phyloP scores from a whole-genome alignment of 2,329 filamentous ascomycete genomes.

The Cladosporium sp. region DNA sequence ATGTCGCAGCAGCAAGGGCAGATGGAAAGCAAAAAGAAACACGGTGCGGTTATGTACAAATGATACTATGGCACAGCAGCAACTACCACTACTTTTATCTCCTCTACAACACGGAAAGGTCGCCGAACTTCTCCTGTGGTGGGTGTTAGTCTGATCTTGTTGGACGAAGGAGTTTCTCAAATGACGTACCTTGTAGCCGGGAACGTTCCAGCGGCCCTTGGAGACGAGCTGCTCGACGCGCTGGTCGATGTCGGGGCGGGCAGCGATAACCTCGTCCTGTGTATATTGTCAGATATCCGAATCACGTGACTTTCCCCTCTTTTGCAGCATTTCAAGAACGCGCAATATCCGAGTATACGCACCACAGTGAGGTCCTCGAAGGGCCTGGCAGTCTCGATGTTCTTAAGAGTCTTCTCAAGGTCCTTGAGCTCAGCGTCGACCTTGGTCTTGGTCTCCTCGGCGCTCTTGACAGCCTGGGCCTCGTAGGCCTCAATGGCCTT shows the following conservation, averaged over 20 bases:
- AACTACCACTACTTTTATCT: conserved; percentile 35
- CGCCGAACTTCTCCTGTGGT: conserved; percentile 93
- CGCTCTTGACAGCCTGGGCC: conserved; percentile 94
- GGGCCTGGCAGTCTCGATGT: conserved; percentile 92
- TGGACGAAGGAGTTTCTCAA: not conserved
- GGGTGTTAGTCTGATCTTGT: conserved; percentile 47
- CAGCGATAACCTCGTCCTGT: conserved; percentile 90
- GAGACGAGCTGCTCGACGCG: conserved; percentile 92
- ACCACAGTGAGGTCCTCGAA: conserved; percentile 98
- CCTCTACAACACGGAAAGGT: conserved; percentile 85
- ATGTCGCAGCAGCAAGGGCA: not conserved
- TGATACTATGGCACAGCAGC: conserved; percentile 26
- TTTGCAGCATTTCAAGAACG: conserved; percentile 5
- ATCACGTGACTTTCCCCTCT: conserved; percentile 28
- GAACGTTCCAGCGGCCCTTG: conserved; percentile 97
- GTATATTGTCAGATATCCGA: conserved; percentile 24
- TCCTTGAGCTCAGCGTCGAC: conserved; percentile 94
- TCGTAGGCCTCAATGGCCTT: conserved; percentile 99
- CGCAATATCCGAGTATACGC: conserved; percentile 50
- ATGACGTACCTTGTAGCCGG: conserved; percentile 89
- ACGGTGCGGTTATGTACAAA: conserved; percentile 20
- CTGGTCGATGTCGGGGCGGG: conserved; percentile 95
- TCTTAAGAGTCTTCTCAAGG: conserved; percentile 89
- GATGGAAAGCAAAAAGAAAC: conserved; percentile 14
- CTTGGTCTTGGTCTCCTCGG: conserved; percentile 92